Evolutionary conservation across 371 early-diverging fungal genomes (phyloP), one percentile per base, ranked within the genome.

Genomic region (Funneliformis caledonium): DNA sequence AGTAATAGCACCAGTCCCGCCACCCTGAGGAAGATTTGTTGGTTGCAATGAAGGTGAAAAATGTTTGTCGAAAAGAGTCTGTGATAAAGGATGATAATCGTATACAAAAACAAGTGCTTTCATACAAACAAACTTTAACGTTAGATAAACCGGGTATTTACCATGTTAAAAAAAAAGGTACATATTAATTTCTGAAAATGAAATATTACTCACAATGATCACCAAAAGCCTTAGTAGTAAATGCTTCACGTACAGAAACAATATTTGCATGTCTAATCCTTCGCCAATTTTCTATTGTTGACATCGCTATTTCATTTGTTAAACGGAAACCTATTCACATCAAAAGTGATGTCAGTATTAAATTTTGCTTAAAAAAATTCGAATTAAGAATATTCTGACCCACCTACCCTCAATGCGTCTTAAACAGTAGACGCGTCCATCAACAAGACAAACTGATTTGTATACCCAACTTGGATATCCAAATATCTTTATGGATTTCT

Each of bases 201-300:
- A 16, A 64, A 64, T 64, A 12, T 48, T 33, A 74, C 88, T 85
- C 86, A 93, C 94, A 97, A 76, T 93, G 89, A 84, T 97, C 98
- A 22, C 96, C 97, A 90, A 98, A 98, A 4, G 95, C 95, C 72
- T 93, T 93, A 6, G 97, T 97, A 0, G 97, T 96, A 83, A 98
- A 98, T 16, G 95, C 97, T 85, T 97, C 97, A n/a, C 93, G 90
- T 45, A 98, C 89, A 8, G 93, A 93, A 11, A 96, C 94, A 78
- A 97, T 88, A 78, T 93, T 94, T 26, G 96, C 92, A 85, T 96
- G 96, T 64, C 92, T 86, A 22, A 98, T 90, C 64, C 90, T 84
- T 50, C 92, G 88, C 97, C 97, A 97, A 33, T 82, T 88, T 78
- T 97, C 97, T n/a, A 97, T 89, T 31, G 90, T 89, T 31, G 90